Conservation (phyloP, 116 monocot species). For the Dioscorea cayenensis region DNA sequence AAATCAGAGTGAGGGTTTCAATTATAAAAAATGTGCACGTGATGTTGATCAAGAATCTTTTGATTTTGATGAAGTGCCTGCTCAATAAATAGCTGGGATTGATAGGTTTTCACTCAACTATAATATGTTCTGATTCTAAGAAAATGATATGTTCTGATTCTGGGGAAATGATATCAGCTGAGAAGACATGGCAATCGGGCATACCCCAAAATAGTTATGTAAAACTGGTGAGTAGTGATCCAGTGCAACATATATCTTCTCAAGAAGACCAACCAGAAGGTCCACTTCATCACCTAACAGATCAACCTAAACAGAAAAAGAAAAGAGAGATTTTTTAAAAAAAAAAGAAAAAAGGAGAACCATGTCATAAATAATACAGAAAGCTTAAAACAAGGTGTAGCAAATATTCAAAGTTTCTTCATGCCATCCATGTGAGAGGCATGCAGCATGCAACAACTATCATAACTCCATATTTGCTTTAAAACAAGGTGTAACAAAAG, state of each 20-base stretch:
- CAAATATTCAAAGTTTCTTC: not conserved
- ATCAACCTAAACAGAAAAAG: constrained; percentile 18
- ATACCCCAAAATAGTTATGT: constrained; percentile 21
- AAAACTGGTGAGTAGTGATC: constrained; percentile 17
- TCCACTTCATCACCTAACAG: constrained; percentile 32
- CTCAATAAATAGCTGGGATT: not conserved
- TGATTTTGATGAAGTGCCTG: not conserved
- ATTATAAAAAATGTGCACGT: not conserved
- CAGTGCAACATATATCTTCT: constrained; percentile 20
- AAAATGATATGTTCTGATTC: no score
- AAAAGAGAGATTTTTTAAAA: not conserved
- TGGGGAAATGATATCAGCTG: no score
- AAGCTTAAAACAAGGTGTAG: not conserved
- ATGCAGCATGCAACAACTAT: no score
- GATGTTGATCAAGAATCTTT: not conserved
- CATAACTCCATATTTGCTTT: not conserved
- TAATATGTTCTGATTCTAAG: no score
- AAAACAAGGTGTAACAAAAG: no score
- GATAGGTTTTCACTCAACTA: not conserved
- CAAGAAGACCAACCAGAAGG: constrained; percentile 16
- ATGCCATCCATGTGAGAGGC: not conserved
- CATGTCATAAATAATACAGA: not conserved
- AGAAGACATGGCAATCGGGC: no score
- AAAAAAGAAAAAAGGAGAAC: not conserved
- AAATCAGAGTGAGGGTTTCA: not conserved